Conservation (phyloP, 2,329 filamentous ascomycete genomes). For the Aspergillus tamarii region DNA sequence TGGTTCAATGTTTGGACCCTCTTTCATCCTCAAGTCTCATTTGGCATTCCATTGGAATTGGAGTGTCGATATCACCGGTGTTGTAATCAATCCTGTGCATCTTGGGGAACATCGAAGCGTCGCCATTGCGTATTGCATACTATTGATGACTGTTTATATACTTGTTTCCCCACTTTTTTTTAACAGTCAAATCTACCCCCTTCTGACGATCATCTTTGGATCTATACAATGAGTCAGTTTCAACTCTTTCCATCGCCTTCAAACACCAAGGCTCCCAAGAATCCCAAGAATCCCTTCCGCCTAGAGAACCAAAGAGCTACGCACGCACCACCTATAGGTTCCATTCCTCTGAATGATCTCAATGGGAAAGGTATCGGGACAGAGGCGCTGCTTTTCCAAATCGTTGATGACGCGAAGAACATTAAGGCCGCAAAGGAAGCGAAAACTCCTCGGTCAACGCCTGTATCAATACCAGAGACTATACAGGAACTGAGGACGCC, state of each 20-base stretch:
- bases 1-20: background rate
- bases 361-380: conserved; percentile 34
- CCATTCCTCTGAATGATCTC: conserved; percentile 35
- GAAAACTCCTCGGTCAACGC: conserved; percentile 22
- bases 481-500: conserved; percentile 19
- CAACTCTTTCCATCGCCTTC: conserved; percentile 46
- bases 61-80: background rate
- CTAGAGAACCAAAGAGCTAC: conserved; percentile 26
- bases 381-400: conserved; percentile 42
- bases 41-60: background rate
- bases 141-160: too few relatives aligned
- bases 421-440: conserved; percentile 31
- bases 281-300: conserved; percentile 41
- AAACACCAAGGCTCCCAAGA: conserved; percentile 31
- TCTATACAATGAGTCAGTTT: conserved; percentile 39
- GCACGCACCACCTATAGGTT: conserved; percentile 27
- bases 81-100: background rate
- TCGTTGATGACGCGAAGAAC: conserved; percentile 40
- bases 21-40: background rate
- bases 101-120: background rate
- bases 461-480: conserved; percentile 17
- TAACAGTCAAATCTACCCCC: background rate
- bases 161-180: background rate
- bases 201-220: background rate
- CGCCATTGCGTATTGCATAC: background rate